phyloP scores from a whole-genome alignment of 1,284 basidiomycete species.

The Sporisorium iseilematis-ciliati region DNA sequence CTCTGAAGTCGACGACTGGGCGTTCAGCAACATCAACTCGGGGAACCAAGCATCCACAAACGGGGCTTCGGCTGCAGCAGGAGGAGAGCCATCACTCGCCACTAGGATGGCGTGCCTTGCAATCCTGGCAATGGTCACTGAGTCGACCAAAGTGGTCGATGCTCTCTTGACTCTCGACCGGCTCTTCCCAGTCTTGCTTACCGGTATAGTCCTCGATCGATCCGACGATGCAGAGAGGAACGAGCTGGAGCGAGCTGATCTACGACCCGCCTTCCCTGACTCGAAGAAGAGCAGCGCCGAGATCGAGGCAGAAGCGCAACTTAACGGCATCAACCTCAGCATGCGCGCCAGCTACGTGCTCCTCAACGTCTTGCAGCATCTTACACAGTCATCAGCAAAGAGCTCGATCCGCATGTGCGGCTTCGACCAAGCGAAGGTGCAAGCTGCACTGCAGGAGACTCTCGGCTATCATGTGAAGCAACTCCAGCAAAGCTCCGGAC shows the following conservation, averaged over 20 bases:
- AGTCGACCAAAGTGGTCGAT: constrained; percentile 7
- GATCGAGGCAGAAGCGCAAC: constrained; percentile 21
- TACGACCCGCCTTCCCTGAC: constrained; percentile 2
- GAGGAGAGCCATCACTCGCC: constrained; percentile 33
- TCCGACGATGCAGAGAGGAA: constrained; percentile 28
- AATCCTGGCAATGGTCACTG: constrained; percentile 34
- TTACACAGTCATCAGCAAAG: not conserved
- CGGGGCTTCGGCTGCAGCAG: not conserved
- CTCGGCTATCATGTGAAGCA: constrained; percentile 24
- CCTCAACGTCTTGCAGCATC: constrained; percentile 28
- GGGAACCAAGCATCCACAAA: not conserved
- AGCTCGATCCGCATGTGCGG: not conserved
- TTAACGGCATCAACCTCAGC: constrained; percentile 34
- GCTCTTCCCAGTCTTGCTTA: constrained; percentile 25
- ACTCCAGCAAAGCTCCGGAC: constrained; percentile 8
- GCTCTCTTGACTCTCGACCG: constrained; percentile 28
- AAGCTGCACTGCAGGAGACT: constrained; percentile 16
- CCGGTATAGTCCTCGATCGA: constrained; percentile 26
- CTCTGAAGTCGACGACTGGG: constrained; percentile 40
- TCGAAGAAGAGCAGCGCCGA: constrained; percentile 2
- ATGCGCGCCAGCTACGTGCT: constrained; percentile 40
- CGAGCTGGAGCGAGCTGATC: constrained; percentile 32
- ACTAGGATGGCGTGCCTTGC: constrained; percentile 41
- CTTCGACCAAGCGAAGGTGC: constrained; percentile 11
- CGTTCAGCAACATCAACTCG: not conserved